Conservation (phyloP, 768 basidiomycete species). For the Rubroboletus pulcherrimus region DNA sequence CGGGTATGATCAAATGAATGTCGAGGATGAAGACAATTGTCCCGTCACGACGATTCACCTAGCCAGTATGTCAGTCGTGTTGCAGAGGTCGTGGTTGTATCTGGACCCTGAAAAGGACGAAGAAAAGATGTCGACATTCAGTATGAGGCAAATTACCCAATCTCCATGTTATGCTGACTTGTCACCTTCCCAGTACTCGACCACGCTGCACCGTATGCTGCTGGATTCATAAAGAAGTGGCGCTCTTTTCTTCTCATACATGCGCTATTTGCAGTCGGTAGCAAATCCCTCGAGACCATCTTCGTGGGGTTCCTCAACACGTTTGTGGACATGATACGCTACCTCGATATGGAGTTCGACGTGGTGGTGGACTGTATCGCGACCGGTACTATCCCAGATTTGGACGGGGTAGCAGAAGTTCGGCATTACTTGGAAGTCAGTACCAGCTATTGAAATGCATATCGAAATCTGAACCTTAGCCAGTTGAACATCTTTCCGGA, state of each 20-base stretch:
- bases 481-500: conserved; percentile 6
- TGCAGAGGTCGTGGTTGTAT: not conserved
- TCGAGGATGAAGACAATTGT: not conserved
- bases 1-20: not conserved
- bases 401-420: conserved; percentile 2
- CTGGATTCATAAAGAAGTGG: conserved; percentile 6
- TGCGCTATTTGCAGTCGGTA: conserved; percentile 4
- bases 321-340: conserved; percentile 10
- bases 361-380: conserved; percentile 11
- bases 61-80: not conserved
- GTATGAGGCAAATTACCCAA: not conserved
- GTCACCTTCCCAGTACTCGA: not conserved
- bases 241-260: conserved; percentile 13
- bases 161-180: not conserved
- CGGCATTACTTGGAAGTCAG: conserved; percentile 3
- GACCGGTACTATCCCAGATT: conserved; percentile 7
- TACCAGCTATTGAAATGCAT: not conserved
- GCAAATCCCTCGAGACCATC: conserved; percentile 5
- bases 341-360: conserved; percentile 9
- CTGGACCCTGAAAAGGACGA: conserved; percentile 4
- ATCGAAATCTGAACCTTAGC: not conserved
- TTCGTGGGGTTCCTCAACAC: conserved; percentile 4
- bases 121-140: conserved; percentile 9
- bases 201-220: conserved; percentile 5
- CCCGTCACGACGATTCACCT: not conserved